Evolutionary conservation across 129 eudicot species (phyloP), one percentile per base, ranked within the genome.

Genomic region (Tagetes patula): DNA sequence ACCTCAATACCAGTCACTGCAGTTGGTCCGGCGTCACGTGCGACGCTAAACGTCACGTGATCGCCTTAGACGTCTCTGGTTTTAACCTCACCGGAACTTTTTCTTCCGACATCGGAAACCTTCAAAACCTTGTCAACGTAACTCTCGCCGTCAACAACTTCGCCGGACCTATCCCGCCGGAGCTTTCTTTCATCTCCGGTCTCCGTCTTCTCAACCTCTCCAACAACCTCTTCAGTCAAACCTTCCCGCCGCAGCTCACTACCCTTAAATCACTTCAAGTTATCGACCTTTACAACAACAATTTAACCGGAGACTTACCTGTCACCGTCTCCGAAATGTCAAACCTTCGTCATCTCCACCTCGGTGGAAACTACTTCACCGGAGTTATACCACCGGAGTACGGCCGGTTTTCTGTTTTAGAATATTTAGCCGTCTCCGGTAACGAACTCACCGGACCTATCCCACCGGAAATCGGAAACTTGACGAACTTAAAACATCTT

Each of bases 391-490:
- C 97, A 6, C 65, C 58, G 31, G 96, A 92, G 55, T 89, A 83
- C 55, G 97, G 97, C 8, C 39, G 43, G 0, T 86, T 85, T 38
- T 74, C 83, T 0, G 34, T 27, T 6, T 81, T 92, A 14, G 91
- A 92, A 76, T 92, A 92, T 76, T 78, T 92, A 0, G 97, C 97
- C 0, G 86, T 92, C 33, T 92, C 97, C 60, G 97, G 97, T 2
- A 92, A 92, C 73, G 96, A 87, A 67, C 96, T 92, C 47, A 66
- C 83, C 63, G 97, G 97, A 8, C 32, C 54, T 30, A 87, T 92
- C 1, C 94, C 96, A 20, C 76, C 79, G 47, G 94, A 89, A 73
- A 54, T 92, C 52, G 96, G 96, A 11, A 89, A 92, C 72, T 38
- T 92, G 12, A 82, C 89, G 0, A 75, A 53, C 1, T 82, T 92